phyloP scores from a whole-genome alignment of 1,284 basidiomycete species.

The Fomitopsis pinicola region DNA sequence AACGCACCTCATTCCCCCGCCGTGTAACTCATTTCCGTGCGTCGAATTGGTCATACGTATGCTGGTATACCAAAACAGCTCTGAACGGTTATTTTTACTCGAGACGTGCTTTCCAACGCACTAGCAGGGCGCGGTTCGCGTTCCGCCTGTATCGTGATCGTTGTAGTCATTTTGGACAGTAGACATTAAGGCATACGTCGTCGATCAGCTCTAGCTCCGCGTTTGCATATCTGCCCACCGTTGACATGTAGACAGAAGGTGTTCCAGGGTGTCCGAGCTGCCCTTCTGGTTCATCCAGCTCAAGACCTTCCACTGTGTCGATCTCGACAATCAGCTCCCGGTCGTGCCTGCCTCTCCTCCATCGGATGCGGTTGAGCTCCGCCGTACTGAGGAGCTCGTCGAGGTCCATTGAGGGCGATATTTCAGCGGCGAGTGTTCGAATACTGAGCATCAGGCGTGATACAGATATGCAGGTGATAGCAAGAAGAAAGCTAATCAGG shows the following conservation, averaged over 20 bases:
- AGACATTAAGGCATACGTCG: background rate
- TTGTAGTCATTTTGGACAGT: too few relatives aligned
- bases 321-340: slow-evolving; percentile 26
- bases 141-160: too few relatives aligned
- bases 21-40: too few relatives aligned
- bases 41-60: too few relatives aligned
- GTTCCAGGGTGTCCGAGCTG: background rate
- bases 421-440: slow-evolving; percentile 22
- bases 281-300: slow-evolving; percentile 6
- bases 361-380: slow-evolving; percentile 26
- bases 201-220: background rate
- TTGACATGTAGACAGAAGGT: background rate
- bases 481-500: slow-evolving; percentile 17
- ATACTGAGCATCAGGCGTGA: slow-evolving; percentile 29
- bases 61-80: too few relatives aligned
- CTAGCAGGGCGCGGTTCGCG: too few relatives aligned
- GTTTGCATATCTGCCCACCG: background rate
- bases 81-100: too few relatives aligned
- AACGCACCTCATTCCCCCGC: too few relatives aligned
- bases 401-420: slow-evolving; percentile 20
- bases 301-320: slow-evolving; percentile 11
- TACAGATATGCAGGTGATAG: slow-evolving; percentile 21
- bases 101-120: too few relatives aligned
- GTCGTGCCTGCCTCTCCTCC: slow-evolving; percentile 17
- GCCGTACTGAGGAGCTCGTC: slow-evolving; percentile 27